These are phyloP conservation scores for Phialemonium atrogriseum DNA, from an alignment of 2,329 filamentous ascomycete genomes.

Conservation along the genomic window DNA sequence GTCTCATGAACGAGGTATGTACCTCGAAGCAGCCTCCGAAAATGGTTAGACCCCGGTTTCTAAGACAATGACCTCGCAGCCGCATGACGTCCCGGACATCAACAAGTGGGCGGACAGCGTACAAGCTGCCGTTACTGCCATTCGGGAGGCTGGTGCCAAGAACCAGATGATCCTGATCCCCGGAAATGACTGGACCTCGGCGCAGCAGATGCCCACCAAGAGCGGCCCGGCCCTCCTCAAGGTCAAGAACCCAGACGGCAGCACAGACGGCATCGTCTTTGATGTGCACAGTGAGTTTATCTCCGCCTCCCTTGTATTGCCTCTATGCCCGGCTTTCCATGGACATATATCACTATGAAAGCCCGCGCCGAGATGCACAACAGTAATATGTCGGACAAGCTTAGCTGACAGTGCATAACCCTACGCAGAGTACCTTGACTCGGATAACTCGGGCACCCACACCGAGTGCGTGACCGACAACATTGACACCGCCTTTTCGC, in stretches of 20 bases:
- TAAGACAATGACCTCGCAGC: too few species aligned
- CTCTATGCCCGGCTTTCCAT: too few species aligned
- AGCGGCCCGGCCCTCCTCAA: constrained; percentile 40
- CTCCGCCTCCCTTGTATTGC: not conserved
- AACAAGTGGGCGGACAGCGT: constrained; percentile 49
- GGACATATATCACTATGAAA: too few species aligned
- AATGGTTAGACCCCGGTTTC: too few species aligned
- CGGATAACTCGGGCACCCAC: constrained; percentile 45
- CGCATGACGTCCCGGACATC: constrained; percentile 46
- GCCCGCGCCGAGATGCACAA: too few species aligned
- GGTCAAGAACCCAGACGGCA: constrained; percentile 49
- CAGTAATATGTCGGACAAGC: too few species aligned
- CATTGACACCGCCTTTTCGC: constrained; percentile 20
- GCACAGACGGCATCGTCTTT: constrained; percentile 45
- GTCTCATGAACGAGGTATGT: constrained; percentile 53
- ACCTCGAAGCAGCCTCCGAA: too few species aligned
- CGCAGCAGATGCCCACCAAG: constrained; percentile 35
- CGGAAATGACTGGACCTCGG: constrained; percentile 42
- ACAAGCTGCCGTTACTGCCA: constrained; percentile 55
- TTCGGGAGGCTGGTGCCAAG: constrained; percentile 51
- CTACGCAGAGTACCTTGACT: constrained; percentile 42
- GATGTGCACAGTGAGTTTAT: constrained; percentile 41
- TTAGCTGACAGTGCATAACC: constrained; percentile 2
- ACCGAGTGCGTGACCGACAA: constrained; percentile 42
- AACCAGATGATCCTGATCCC: constrained; percentile 54